A percentile compares a stretch with the other conserved stretches of the same genome.
Evolutionary conservation across 331 rosid species (phyloP).

Genomic region (Quercus lobata): DNA sequence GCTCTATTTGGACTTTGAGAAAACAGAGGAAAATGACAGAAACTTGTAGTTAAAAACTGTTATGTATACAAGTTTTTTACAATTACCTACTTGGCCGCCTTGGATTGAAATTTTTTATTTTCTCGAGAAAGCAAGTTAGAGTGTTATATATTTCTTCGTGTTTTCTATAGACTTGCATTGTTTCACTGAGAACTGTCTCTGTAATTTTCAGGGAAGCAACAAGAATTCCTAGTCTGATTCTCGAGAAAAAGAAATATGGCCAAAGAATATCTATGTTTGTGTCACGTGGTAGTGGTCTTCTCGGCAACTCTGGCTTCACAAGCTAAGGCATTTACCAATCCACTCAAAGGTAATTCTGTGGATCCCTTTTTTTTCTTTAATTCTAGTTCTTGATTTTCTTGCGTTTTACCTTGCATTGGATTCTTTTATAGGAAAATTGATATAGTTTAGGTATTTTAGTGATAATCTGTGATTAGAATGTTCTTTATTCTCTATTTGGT

Average conservation of each 20-base stretch:
- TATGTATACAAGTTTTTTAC: no score
- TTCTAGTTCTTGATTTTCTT: constrained; percentile 1
- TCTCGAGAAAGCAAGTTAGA: no score
- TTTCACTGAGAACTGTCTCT: neutral
- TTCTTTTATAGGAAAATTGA: neutral
- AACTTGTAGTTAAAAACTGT: neutral
- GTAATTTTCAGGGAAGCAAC: constrained; percentile 14
- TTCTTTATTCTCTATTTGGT: neutral
- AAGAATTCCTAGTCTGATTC: constrained; percentile 3
- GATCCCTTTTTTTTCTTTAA: neutral
- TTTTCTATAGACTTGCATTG: neutral
- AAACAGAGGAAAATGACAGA: constrained; percentile 8
- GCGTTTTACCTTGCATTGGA: neutral
- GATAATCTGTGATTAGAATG: neutral
- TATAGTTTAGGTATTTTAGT: neutral
- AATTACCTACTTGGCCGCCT: neutral
- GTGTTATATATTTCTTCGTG: no score
- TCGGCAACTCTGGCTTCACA: constrained; percentile 35
- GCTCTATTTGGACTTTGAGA: constrained; percentile 29
- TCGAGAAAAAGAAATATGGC: constrained; percentile 33
- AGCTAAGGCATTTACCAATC: constrained; percentile 42
- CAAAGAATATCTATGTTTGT: constrained; percentile 5
- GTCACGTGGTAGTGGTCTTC: constrained; percentile 33
- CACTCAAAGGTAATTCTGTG: constrained; percentile 46
- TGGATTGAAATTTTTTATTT: no score